Percentiles rank a stretch among this genome's conserved stretches.
phyloP scores from a whole-genome alignment of 2,329 filamentous ascomycete species.

The Phaeosphaeriaceae sp. region DNA sequence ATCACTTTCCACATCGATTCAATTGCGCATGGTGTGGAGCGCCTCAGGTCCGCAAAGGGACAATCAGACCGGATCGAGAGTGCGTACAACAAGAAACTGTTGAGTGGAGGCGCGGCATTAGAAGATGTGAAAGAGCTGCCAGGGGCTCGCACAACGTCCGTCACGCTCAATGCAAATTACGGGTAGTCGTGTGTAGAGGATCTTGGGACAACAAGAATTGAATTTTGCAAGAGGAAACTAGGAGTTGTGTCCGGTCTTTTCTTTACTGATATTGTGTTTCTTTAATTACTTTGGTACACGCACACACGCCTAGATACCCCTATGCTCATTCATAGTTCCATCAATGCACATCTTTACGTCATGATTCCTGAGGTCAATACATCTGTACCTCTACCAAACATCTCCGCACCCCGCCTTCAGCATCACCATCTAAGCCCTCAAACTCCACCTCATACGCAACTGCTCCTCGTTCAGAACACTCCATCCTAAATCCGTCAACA shows the following conservation, averaged over 20 bases:
- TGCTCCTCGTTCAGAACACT: slow-evolving; percentile 50
- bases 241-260: neutral
- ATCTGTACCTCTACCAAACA: slow-evolving; percentile 56
- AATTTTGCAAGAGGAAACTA: neutral
- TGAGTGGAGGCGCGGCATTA: slow-evolving; percentile 19
- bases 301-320: slow-evolving; percentile 1
- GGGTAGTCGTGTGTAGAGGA: slow-evolving; percentile 3
- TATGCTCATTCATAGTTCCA: neutral
- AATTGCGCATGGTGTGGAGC: slow-evolving; percentile 74
- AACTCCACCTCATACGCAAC: slow-evolving; percentile 59
- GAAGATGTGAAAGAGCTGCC: slow-evolving; percentile 18
- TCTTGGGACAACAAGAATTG: neutral
- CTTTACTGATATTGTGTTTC: neutral
- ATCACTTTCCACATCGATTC: slow-evolving; percentile 77
- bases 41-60: slow-evolving; percentile 70
- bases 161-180: neutral
- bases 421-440: slow-evolving; percentile 50
- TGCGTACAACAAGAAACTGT: slow-evolving; percentile 47
- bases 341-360: neutral
- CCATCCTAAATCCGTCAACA: slow-evolving; percentile 72
- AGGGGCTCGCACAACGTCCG: slow-evolving; percentile 8
- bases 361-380: slow-evolving; percentile 9
- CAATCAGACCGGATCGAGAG: slow-evolving; percentile 66
- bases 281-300: neutral
- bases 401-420: slow-evolving; percentile 52